A percentile compares a stretch with the other conserved stretches of the same genome.
phyloP scores from a whole-genome alignment of 352 stramenopile species.

The Phytopythium boreale region DNA sequence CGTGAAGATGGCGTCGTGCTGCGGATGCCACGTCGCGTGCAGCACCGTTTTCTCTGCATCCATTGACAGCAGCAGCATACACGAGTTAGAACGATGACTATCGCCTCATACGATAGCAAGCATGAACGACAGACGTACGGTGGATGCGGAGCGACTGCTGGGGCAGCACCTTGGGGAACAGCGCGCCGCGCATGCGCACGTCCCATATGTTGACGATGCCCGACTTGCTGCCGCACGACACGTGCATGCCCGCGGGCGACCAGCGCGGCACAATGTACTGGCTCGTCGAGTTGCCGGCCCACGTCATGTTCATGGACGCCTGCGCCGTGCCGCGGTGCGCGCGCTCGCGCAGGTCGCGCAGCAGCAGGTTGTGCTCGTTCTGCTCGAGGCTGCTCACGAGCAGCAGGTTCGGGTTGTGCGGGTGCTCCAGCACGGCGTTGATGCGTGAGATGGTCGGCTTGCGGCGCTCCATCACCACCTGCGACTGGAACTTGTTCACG shows the following conservation, averaged over 20 bases:
- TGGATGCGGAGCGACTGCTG: slow-evolving; percentile 76
- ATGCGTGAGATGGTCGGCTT: slow-evolving; percentile 81
- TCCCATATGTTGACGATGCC: slow-evolving; percentile 77
- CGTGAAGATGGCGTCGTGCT: slow-evolving; percentile 83
- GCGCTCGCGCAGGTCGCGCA: slow-evolving; percentile 70
- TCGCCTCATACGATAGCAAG: not conserved
- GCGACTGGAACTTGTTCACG: slow-evolving; percentile 34
- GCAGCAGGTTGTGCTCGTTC: slow-evolving; percentile 58
- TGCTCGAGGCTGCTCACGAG: slow-evolving; percentile 72
- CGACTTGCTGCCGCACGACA: slow-evolving; percentile 66
- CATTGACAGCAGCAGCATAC: too few relatives aligned
- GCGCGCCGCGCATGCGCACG: slow-evolving; percentile 58
- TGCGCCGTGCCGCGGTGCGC: slow-evolving; percentile 18
- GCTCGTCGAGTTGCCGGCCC: slow-evolving; percentile 67
- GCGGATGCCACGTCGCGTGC: slow-evolving; percentile 82
- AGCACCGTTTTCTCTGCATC: slow-evolving; percentile 75
- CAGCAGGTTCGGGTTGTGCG: slow-evolving; percentile 78
- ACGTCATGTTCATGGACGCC: slow-evolving; percentile 62
- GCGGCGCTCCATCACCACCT: slow-evolving; percentile 64
- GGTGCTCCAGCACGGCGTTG: slow-evolving; percentile 79
- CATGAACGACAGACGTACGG: slow-evolving; percentile 40
- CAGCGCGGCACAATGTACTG: slow-evolving; percentile 85
- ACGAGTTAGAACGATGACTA: too few relatives aligned
- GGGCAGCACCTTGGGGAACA: slow-evolving; percentile 52
- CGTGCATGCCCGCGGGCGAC: slow-evolving; percentile 65